Evolutionary conservation across 306 rosid species (phyloP), one percentile per base, ranked within the genome.

Genomic region (Dryas octopetala): DNA sequence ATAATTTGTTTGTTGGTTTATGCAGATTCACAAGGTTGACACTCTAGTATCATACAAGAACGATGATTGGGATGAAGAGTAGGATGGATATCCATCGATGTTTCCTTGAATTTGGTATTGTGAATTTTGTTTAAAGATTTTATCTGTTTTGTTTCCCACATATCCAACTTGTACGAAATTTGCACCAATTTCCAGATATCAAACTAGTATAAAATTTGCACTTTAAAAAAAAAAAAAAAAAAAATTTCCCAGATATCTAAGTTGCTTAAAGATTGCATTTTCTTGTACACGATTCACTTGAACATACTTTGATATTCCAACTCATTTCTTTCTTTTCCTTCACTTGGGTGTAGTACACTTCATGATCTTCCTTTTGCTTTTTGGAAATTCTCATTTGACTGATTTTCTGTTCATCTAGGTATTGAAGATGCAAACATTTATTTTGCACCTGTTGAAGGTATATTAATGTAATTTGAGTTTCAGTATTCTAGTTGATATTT

Each of bases 31-130:
- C 84, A 91, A 91, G 88, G 93, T 93, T 49, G 90, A 89, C 86
- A 93, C 98, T 50, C 89, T 93, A 52, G 98, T 93, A 3, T 91
- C 98, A n/a, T 93, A 93, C 93, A 91, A 93, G 97, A 91, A 89
- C 14, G 97, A 93, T 4, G 98, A 93, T 55, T 85, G 91, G 90
- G 96, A 93, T 57, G 98, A 93, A 63, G 79, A 86, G 79, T 90
- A 85, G 79, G 2, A 2, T 32, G 38, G 48, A 41, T 50, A 9
- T 12, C 12, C 59, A 19, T 1, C 38, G 38, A 32, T 15, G 2
- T 57, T 51, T 49, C 58, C 53, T 64, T 3, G 66, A 9, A 66
- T 57, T 3, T 11, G 28, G 73, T 32, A 32, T 32, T 32, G 38
- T 32, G 47, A 51, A 64, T 44, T 51, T 23, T 23, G 23, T 23